Conservation (phyloP, 2,329 filamentous ascomycete species). For the Myrmaecium sp. region DNA sequence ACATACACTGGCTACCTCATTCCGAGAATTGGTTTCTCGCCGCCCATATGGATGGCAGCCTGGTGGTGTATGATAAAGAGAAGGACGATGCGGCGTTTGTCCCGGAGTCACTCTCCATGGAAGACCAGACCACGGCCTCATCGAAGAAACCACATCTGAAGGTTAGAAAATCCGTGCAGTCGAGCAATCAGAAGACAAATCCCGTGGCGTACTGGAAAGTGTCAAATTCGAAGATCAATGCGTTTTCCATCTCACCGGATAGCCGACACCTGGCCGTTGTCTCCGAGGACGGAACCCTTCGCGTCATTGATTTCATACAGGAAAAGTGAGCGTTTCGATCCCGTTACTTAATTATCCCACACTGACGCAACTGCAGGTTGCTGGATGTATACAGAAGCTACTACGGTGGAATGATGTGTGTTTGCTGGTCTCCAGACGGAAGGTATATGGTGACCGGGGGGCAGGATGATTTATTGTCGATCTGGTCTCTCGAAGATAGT, state of each 20-base stretch:
- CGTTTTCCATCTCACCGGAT: slow-evolving; percentile 84
- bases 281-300: slow-evolving; percentile 75
- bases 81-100: slow-evolving; percentile 75
- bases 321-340: slow-evolving; percentile 49
- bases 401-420: slow-evolving; percentile 82
- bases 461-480: slow-evolving; percentile 89
- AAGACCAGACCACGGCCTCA: slow-evolving; percentile 7
- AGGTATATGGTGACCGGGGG: slow-evolving; percentile 92
- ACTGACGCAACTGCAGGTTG: slow-evolving; percentile 36
- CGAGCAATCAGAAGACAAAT: slow-evolving; percentile 83
- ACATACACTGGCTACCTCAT: slow-evolving; percentile 85
- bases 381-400: slow-evolving; percentile 77
- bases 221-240: slow-evolving; percentile 78
- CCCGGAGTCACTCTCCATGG: slow-evolving; percentile 34
- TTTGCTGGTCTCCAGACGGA: slow-evolving; percentile 94
- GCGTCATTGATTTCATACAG: slow-evolving; percentile 79
- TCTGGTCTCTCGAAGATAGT: slow-evolving; percentile 78
- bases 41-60: slow-evolving; percentile 74
- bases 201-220: slow-evolving; percentile 86
- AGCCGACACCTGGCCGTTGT: slow-evolving; percentile 75
- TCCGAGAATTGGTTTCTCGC: slow-evolving; percentile 89
- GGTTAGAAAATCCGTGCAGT: slow-evolving; percentile 81
- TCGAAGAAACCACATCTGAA: slow-evolving; percentile 32
- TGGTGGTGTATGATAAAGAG: slow-evolving; percentile 95
- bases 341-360: slow-evolving; percentile 1